These are phyloP conservation scores for Fusarium multiceps DNA, from an alignment of 2,329 filamentous ascomycete species.

Conservation along the genomic window DNA sequence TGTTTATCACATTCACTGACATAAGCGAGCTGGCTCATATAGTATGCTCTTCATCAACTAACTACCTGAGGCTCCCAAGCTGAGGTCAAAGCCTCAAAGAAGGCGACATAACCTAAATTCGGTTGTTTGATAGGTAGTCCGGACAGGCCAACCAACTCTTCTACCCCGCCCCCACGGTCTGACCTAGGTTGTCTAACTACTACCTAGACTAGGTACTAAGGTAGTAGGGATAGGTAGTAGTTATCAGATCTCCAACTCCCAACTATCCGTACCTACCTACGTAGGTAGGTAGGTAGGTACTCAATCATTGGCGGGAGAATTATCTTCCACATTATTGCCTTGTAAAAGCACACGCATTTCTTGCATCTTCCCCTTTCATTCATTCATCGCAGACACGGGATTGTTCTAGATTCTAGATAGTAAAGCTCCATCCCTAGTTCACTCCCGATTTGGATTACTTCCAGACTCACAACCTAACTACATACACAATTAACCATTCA, in stretches of 20 bases:
- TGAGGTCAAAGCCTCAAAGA: not conserved
- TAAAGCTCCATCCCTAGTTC: not conserved
- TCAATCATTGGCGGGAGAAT: slow-evolving; percentile 6
- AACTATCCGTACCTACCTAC: not conserved
- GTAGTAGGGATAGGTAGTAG: not conserved
- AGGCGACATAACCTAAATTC: not conserved
- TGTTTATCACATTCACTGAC: not conserved
- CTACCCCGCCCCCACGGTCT: slow-evolving; percentile 17
- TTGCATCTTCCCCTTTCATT: slow-evolving; percentile 24
- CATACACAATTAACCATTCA: not conserved
- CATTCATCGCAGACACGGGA: slow-evolving; percentile 53
- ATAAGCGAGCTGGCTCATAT: not conserved
- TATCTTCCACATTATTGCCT: not conserved
- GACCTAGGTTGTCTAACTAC: no score
- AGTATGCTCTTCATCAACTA: not conserved
- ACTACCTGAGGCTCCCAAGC: not conserved
- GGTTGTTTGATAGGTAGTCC: not conserved
- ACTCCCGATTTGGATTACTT: not conserved
- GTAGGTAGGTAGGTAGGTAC: not conserved
- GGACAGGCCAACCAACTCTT: not conserved
- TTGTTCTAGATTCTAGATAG: slow-evolving; percentile 22
- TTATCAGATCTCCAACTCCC: slow-evolving; percentile 26
- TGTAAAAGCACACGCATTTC: slow-evolving; percentile 20
- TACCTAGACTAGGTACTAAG: not conserved
- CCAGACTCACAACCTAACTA: not conserved